Base-by-base conservation (phyloP, 257 asterid species). In the Perilla frutescens region DNA sequence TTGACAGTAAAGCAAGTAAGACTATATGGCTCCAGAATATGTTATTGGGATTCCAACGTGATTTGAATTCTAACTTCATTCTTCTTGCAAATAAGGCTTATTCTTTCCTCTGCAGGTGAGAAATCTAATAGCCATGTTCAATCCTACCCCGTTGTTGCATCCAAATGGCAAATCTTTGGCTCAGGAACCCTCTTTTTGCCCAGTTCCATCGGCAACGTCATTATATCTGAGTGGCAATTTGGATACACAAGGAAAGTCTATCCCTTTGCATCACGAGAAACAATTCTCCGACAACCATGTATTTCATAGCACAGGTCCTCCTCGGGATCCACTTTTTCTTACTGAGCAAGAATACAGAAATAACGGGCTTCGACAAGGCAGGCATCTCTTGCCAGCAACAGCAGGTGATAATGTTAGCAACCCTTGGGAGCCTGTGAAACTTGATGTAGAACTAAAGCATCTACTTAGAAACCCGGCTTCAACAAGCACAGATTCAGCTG, bases 271-370 rank as follows among this genome's bases (percentile, higher is more conserved):
- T 76, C 70, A 41, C 47, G 86, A 81, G 61, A 76, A 71, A 53
- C 84, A 62, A 56, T 43, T 74, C 68, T 34, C 82, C 29, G 79
- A 72, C 56, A 79, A 50, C 79, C 76, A n/a, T 67, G 79, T 26
- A 63, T 14, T 71, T 34, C 77, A 77, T 34, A 77, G 65, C 55
- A 50, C 50, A 44, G 78, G 56, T 48, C 81, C 72, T 43, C 69
- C 81, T 15, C 81, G 47, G 34, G 73, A 34, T 15, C 84, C 86
- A 4, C 82, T 67, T 70, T 88, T 88, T 75, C 88, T 87, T 51
- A 79, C 93, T 1, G 97, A 88, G 80, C 87, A 80, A 75, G 96
- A 94, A 74, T 94, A 94, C 75, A 81, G 97, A 83, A 86, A 60
- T 73, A 79, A 74, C 49, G 97, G 97, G 63, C 95, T 93, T 82